Conservation (phyloP, 192 early-diverging fungal genomes). For the Coemansia sp. region DNA sequence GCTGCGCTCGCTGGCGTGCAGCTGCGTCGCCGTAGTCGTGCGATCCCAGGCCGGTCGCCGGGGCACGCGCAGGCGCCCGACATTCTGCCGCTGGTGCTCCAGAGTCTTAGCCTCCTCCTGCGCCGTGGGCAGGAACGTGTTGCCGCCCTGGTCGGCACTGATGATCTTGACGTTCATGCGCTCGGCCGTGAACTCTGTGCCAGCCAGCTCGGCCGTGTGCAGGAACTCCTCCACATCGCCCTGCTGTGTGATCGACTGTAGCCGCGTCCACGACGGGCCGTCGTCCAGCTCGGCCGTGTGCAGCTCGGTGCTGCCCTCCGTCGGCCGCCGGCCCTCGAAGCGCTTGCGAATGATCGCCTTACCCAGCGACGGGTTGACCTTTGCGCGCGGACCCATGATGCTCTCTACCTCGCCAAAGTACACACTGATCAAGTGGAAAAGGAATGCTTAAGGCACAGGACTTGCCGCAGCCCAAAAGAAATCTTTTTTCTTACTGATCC, state of each 20-base stretch:
- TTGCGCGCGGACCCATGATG: constrained; percentile 27
- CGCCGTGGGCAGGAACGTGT: constrained; percentile 76
- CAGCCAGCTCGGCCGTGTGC: constrained; percentile 88
- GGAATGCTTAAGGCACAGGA: too few relatives aligned
- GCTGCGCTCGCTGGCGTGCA: constrained; percentile 78
- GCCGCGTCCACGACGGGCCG: constrained; percentile 73
- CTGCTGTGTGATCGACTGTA: constrained; percentile 95
- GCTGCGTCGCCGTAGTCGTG: constrained; percentile 70
- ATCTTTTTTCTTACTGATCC: too few relatives aligned
- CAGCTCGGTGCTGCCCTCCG: constrained; percentile 46
- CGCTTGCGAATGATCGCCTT: constrained; percentile 45
- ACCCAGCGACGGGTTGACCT: constrained; percentile 37
- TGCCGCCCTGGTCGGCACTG: constrained; percentile 54
- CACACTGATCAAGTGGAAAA: too few relatives aligned
- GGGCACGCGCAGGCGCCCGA: constrained; percentile 75
- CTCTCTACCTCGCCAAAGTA: not conserved
- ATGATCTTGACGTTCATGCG: constrained; percentile 76
- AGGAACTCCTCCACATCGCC: constrained; percentile 96
- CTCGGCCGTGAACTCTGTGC: constrained; percentile 84
- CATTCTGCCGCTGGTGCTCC: constrained; percentile 69
- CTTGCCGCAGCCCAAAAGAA: too few relatives aligned
- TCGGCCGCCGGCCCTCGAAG: constrained; percentile 47
- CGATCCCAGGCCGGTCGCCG: constrained; percentile 84
- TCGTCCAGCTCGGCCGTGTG: constrained; percentile 86
- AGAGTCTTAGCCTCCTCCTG: constrained; percentile 74